Percentiles rank a stretch among this genome's conserved stretches.
phyloP scores from a whole-genome alignment of 495 filamentous ascomycete species.

The Xeromyces bisporus region DNA sequence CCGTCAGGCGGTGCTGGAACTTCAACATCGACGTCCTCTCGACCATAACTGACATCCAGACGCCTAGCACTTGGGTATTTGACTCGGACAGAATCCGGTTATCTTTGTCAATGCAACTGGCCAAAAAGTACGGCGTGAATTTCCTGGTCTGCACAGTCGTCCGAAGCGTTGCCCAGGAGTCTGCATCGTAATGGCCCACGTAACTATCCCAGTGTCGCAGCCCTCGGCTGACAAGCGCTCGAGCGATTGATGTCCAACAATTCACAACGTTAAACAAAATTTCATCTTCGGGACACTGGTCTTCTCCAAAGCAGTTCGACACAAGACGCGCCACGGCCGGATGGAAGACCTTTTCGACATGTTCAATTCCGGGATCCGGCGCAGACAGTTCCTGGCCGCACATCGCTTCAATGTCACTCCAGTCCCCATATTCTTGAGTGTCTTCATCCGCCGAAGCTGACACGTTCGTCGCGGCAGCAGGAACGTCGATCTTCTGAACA shows the following conservation, averaged over 20 bases:
- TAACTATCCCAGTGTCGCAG: slow-evolving; percentile 40
- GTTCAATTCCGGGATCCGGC: slow-evolving; percentile 12
- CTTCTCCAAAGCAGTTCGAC: slow-evolving; percentile 54
- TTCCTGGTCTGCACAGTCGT: slow-evolving; percentile 48
- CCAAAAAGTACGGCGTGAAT: slow-evolving; percentile 44
- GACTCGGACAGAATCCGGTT: slow-evolving; percentile 24
- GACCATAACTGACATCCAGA: slow-evolving; percentile 44
- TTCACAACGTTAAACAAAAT: slow-evolving; percentile 37
- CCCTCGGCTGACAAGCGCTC: slow-evolving; percentile 27
- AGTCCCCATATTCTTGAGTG: slow-evolving; percentile 63
- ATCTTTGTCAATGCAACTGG: slow-evolving; percentile 37
- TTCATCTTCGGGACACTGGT: slow-evolving; percentile 37
- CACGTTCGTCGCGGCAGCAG: slow-evolving; percentile 2
- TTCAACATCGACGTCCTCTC: slow-evolving; percentile 50
- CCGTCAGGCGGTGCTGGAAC: slow-evolving; percentile 47
- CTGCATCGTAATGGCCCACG: slow-evolving; percentile 34
- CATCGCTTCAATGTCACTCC: slow-evolving; percentile 37
- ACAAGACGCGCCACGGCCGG: slow-evolving; percentile 38
- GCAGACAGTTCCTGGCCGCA: slow-evolving; percentile 18
- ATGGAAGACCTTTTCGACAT: slow-evolving; percentile 30
- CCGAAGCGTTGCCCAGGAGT: slow-evolving; percentile 46
- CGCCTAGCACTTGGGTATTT: slow-evolving; percentile 30
- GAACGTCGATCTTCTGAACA: slow-evolving; percentile 18
- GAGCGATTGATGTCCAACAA: slow-evolving; percentile 43
- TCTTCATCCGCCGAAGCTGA: slow-evolving; percentile 34